A percentile compares a stretch with the other conserved stretches of the same genome.
Evolutionary conservation across 495 filamentous ascomycete genomes (phyloP).

Genomic region (Aspergillus biplanus): DNA sequence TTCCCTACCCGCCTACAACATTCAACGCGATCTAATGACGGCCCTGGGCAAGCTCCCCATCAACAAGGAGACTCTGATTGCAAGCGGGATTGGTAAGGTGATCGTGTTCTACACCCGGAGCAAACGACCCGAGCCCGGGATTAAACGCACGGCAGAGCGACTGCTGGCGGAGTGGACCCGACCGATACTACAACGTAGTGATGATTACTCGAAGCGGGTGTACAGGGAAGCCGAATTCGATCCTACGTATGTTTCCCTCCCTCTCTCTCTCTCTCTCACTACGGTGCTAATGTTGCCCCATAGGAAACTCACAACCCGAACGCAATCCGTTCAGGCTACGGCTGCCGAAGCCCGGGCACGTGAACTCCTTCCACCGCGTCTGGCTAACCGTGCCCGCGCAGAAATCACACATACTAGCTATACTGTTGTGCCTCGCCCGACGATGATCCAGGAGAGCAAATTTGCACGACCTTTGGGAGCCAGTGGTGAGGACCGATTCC

Average conservation of each 20-base stretch:
- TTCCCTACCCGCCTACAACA: conserved; percentile 90
- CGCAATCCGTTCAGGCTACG: conserved; percentile 53
- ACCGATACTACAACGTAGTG: conserved; percentile 89
- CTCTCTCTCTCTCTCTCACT: neutral
- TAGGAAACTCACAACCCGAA: conserved; percentile 51
- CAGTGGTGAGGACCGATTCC: conserved; percentile 78
- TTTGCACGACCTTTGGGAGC: conserved; percentile 69
- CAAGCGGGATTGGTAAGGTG: conserved; percentile 93
- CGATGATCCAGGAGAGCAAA: conserved; percentile 51
- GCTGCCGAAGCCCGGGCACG: conserved; percentile 70
- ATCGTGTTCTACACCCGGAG: conserved; percentile 95
- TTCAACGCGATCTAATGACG: conserved; percentile 91
- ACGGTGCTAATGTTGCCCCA: conserved; percentile 9
- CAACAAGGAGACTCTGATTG: conserved; percentile 84
- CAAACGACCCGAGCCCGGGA: conserved; percentile 78
- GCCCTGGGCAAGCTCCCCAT: conserved; percentile 80
- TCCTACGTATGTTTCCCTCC: conserved; percentile 49
- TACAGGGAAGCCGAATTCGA: conserved; percentile 60
- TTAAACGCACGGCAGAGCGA: conserved; percentile 92
- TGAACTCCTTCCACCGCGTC: conserved; percentile 68
- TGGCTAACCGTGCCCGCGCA: conserved; percentile 72
- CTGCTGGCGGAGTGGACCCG: conserved; percentile 93
- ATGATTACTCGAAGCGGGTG: conserved; percentile 85
- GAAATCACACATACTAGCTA: conserved; percentile 76
- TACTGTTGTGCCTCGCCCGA: conserved; percentile 74